Evolutionary conservation across 2,329 filamentous ascomycete species (phyloP), one percentile per base, ranked within the genome.

Genomic region (Corinectria fuckeliana): DNA sequence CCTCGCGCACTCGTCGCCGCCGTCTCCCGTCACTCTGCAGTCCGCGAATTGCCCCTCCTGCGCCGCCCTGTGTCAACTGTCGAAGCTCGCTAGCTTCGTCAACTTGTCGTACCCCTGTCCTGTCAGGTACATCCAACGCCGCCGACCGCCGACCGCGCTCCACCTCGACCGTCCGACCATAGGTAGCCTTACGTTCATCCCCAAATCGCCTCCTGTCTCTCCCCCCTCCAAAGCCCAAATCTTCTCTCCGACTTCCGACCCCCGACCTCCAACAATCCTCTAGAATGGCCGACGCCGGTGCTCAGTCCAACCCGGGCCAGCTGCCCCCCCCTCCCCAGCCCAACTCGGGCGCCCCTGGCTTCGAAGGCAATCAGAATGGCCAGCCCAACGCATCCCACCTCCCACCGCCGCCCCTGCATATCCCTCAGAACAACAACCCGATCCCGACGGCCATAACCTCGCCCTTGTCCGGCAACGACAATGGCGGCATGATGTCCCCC

Each of bases 401-500:
- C 90, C 91, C 92, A 59, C 93, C 94, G 57, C 93, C 93, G 62
- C 91, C 93, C 68, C 88, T 97, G 62, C 91, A 96, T 76, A 98
- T 98, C 73, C 93, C 94, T 25, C 92, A 95, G 79, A 98, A 97
- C 82, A 97, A 88, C 74, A 97, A 97, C 74, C 92, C 93, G 45
- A 95, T 97, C 72, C 93, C 93, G 48, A 96, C 92, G 26, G 92
- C 93, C 64, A 93, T 97, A 72, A 93, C 90, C 64, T 97, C 92
- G 59, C 93, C 93, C 45, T 88, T 93, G 86, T 91, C 89, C 47
- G 88, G 84, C 50, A 82, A 82, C 48, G 88, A 87, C 70, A 73
- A 81, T 63, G 85, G 85, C 71, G 77, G 81, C 64, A 86, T 96
- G 74, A 89, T 95, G 84, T 97, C 95, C 54, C 93, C 95, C 10